Evolutionary conservation across 164 flowering plant genomes (phyloP), one percentile per base, ranked within the genome.

Genomic region (Kalanchoe fedtschenkoi): DNA sequence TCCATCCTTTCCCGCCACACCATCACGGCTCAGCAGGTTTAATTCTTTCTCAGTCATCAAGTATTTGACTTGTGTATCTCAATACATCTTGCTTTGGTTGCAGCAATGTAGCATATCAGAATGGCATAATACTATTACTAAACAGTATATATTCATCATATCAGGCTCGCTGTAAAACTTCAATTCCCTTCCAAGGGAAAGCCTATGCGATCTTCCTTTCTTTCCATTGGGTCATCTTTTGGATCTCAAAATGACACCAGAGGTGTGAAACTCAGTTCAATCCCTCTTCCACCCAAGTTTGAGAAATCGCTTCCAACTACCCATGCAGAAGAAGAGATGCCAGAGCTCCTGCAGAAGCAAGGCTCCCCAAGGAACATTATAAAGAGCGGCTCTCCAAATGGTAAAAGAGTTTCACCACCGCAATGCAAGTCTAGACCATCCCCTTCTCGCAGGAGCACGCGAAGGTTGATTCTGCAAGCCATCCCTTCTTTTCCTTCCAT

Each of bases 321-420:
- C 42, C 67, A 66, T 15, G 89, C 81, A 55, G 84, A 89, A 55
- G 84, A 89, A 47, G 91, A 86, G 56, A 83, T 90, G 61, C 93
- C 90, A 10, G 90, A 83, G 41, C 71, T 89, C 44, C 81, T 89
- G 5, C 77, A 69, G 65, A 72, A 64, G 58, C 69, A 65, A 39
- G 33, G 65, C 67, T 78, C 96, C 60, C 91, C 93, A 19, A 33
- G 44, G 43, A 59, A 73, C n/a, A 74, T 79, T 62, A 70, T 93
- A 34, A 86, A 86, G 76, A 69, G 73, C 0, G 29, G 64, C 33
- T 92, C 98, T 62, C 98, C 98, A 35, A 93, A 90, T 71, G 64
- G 86, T 21, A 93, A 93, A 85, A 82, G 99, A 73, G 81, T 93
- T 38, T 90, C 92, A 47, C 95, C 97, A 43, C 97, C 96, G 34